Evolutionary conservation across 495 filamentous ascomycete genomes (phyloP), one percentile per base, ranked within the genome.

Genomic region (Trichoderma orchidacearum): DNA sequence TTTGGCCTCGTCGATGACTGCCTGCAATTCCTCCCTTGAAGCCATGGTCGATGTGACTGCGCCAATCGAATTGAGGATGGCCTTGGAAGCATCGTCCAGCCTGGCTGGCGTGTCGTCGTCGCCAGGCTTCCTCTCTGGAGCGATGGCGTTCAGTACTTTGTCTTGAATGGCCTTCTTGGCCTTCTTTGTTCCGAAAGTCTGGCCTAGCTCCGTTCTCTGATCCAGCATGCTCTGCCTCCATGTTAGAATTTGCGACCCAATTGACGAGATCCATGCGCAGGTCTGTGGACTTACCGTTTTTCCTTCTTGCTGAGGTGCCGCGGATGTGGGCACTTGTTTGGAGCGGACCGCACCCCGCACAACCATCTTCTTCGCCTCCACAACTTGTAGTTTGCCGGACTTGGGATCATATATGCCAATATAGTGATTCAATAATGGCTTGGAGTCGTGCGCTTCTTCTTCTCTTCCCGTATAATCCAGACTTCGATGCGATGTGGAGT

Each of bases 101-200:
- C 74, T 68, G 30, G 73, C 72, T 6, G 69, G 68, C 23, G 73
- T 72, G 23, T 67, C 69, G 54, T 69, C 75, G 51, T 66, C 51
- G 56, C 54, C 54, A 28, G 59, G 72, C 70, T 38, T 77, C 65
- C 54, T 58, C 55, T 34, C 54, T 34, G 69, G 68, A 17, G 68
- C 62, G 58, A 95, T 89, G 35, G 88, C 86, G 61, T 95, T 95
- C 64, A 88, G 82, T 23, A 87, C 84, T 52, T 86, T 72, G 30
- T 85, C 83, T 27, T 79, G 80, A 58, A 92, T 82, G 1, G 85
- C 86, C 70, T 95, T 95, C 75, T 86, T 86, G 2, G 94, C 83
- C 72, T 94, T 94, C 73, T 89, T 94, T 31, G 90, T 95, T 60
- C 93, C 94, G 72, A 98, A 98, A 51, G 85, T 83, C 63, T 89